Conservation (phyloP, 2,329 filamentous ascomycete genomes). For the Scedosporium apiospermum region DNA sequence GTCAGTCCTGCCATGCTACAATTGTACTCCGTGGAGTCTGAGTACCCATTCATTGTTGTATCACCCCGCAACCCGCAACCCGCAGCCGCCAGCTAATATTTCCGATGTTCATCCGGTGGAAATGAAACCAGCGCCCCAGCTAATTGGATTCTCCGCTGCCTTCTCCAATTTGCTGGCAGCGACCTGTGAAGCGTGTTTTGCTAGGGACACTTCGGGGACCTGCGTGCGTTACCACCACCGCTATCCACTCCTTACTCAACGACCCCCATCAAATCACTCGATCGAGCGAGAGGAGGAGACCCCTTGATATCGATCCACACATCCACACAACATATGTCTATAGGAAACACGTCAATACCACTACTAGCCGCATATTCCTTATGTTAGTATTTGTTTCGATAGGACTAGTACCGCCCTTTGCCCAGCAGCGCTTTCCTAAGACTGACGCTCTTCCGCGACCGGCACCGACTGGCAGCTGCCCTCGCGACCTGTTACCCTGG, state of each 20-base stretch:
- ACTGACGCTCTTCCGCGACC: neutral
- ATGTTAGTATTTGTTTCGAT: neutral
- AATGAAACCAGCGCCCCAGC: no score
- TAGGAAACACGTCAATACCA: neutral
- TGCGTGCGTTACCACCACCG: neutral
- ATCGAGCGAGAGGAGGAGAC: neutral
- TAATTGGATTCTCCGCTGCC: no score
- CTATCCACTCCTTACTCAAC: neutral
- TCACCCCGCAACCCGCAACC: no score
- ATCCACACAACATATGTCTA: neutral
- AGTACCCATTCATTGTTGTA: no score
- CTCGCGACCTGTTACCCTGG: slow-evolving; percentile 1
- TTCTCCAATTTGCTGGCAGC: neutral
- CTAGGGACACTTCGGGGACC: neutral
- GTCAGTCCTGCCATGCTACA: no score
- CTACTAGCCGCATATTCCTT: neutral
- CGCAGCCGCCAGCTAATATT: no score
- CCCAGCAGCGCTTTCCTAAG: neutral
- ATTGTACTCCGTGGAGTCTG: no score
- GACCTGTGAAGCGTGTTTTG: neutral
- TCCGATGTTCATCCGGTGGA: no score
- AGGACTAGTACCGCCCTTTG: neutral
- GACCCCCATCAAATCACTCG: neutral
- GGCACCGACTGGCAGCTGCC: neutral
- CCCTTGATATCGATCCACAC: neutral